A percentile compares a stretch with the other conserved stretches of the same genome.
Conservation (phyloP, 2,329 filamentous ascomycete species). For the Microcyclosporella mali region DNA sequence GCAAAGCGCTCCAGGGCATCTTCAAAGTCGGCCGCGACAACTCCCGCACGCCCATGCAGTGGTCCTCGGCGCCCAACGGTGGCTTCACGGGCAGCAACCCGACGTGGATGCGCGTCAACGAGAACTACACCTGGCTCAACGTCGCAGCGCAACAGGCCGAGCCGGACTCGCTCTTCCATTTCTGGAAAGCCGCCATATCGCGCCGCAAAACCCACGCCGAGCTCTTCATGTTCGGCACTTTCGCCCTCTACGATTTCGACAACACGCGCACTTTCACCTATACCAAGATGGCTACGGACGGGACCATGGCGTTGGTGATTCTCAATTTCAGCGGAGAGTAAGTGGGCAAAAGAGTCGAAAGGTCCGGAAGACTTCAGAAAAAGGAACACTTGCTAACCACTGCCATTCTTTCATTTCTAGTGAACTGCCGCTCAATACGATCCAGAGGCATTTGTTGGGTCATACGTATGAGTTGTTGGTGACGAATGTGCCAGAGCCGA, state of each 20-base stretch:
- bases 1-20: conserved; percentile 42
- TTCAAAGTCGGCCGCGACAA: conserved; percentile 63
- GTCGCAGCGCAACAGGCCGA: conserved; percentile 49
- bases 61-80: conserved; percentile 54
- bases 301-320: conserved; percentile 30
- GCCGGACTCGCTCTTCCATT: conserved; percentile 50
- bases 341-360: too few relatives aligned
- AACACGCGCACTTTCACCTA: conserved; percentile 50
- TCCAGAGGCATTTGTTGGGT: conserved; percentile 16
- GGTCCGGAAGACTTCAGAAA: too few relatives aligned
- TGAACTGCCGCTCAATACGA: conserved; percentile 17
- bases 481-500: conserved; percentile 32
- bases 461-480: conserved; percentile 38
- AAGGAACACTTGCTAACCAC: too few relatives aligned
- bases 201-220: conserved; percentile 56
- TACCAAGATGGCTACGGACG: conserved; percentile 29
- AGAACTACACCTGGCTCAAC: conserved; percentile 56
- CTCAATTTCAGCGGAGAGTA: conserved; percentile 37
- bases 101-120: conserved; percentile 67
- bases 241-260: conserved; percentile 49
- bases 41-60: conserved; percentile 65
- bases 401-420: too few relatives aligned
- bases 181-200: conserved; percentile 48
- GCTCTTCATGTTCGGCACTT: conserved; percentile 62
- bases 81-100: conserved; percentile 55